Conservation (phyloP, 208 protist species). For the Wallacemonas sp. region DNA sequence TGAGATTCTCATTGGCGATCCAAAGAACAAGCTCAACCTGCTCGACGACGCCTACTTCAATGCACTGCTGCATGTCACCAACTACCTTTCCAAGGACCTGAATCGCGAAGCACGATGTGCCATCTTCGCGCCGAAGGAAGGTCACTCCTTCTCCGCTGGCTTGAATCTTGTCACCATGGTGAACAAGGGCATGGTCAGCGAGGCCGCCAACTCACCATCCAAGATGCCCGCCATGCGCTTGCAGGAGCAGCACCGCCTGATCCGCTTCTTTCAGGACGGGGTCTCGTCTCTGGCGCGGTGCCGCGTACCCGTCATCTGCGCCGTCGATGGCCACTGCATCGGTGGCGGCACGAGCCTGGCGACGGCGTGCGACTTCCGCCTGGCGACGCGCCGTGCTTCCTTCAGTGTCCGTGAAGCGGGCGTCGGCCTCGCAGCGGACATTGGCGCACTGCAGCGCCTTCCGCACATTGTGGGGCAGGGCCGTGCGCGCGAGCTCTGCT, state of each 20-base stretch:
- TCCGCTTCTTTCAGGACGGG: conserved; percentile 46
- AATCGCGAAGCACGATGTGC: conserved; percentile 48
- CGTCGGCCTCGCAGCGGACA: conserved; percentile 72
- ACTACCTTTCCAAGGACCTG: conserved; percentile 43
- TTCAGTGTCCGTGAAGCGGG: conserved; percentile 67
- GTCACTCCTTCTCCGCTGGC: conserved; percentile 55
- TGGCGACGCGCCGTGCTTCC: conserved; percentile 39
- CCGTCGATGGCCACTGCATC: conserved; percentile 68
- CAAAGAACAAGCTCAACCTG: conserved; percentile 55
- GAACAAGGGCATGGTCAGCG: conserved; percentile 6
- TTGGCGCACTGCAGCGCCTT: conserved; percentile 70
- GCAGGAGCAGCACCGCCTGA: conserved; percentile 44
- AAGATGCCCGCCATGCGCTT: conserved; percentile 51
- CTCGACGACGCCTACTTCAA: conserved; percentile 41
- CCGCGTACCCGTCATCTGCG: conserved; percentile 58
- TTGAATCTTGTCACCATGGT: conserved; percentile 33
- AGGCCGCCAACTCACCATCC: neutral
- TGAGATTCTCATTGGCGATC: conserved; percentile 41
- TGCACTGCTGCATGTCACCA: conserved; percentile 27
- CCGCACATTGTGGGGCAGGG: conserved; percentile 66
- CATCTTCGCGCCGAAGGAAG: conserved; percentile 48
- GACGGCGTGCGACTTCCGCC: conserved; percentile 65
- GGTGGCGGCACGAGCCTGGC: conserved; percentile 70
- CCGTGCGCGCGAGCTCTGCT: conserved; percentile 63
- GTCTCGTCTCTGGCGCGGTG: conserved; percentile 57